phyloP scores from a whole-genome alignment of 768 basidiomycete genomes.

The Lactarius tabidus region DNA sequence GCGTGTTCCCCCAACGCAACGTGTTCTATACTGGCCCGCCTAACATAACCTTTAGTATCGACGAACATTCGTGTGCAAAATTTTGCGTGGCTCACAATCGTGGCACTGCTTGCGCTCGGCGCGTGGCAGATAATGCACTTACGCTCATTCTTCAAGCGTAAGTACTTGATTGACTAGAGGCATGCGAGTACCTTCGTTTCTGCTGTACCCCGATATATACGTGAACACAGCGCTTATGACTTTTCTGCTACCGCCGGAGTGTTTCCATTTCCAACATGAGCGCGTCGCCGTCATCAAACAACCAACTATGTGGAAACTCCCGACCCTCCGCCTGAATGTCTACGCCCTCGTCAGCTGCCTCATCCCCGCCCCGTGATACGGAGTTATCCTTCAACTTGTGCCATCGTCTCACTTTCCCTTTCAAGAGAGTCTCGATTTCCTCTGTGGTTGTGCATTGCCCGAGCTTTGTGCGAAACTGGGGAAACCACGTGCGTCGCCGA shows the following conservation, averaged over 20 bases:
- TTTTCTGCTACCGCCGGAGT: background rate
- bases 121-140: constrained; percentile 95
- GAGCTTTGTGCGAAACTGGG: constrained; percentile 28
- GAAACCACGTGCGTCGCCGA: constrained; percentile 30
- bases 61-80: constrained; percentile 89
- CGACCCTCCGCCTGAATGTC: background rate
- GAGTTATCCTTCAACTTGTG: constrained; percentile 16
- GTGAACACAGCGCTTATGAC: background rate
- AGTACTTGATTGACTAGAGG: constrained; percentile 78
- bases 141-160: constrained; percentile 92
- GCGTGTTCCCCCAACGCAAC: constrained; percentile 31
- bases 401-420: constrained; percentile 29
- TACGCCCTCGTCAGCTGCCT: background rate
- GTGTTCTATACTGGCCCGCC: background rate
- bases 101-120: constrained; percentile 74
- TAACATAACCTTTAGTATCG: constrained; percentile 53
- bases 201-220: constrained; percentile 9
- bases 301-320: background rate
- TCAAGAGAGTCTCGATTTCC: constrained; percentile 28
- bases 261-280: constrained; percentile 1
- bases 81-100: constrained; percentile 86
- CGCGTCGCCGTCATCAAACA: background rate
- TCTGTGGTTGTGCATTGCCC: constrained; percentile 25
- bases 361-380: background rate
- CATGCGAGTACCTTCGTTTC: background rate